These are phyloP conservation scores for Aspergillus pseudoterreus DNA, from an alignment of 2,329 filamentous ascomycete species.

Conservation along the genomic window DNA sequence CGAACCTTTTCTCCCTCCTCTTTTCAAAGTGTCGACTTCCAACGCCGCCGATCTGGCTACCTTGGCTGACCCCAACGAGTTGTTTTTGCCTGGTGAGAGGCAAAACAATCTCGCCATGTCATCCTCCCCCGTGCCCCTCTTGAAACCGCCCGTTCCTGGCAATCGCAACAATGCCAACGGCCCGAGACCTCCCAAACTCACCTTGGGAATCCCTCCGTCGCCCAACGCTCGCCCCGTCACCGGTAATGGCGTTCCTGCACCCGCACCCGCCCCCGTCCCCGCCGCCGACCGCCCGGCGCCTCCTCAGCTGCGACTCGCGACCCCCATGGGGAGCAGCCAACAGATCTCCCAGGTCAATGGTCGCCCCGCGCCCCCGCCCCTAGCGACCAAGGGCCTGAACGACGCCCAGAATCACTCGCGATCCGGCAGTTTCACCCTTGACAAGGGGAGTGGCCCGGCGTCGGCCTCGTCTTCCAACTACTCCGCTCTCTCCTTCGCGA, in stretches of 20 bases:
- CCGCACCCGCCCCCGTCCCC: constrained; percentile 22
- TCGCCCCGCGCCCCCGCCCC: constrained; percentile 55
- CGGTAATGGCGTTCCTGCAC: constrained; percentile 42
- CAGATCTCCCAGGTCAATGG: constrained; percentile 64
- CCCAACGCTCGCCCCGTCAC: constrained; percentile 73
- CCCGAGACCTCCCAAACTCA: constrained; percentile 69
- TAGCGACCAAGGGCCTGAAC: constrained; percentile 68
- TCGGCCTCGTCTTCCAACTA: constrained; percentile 85
- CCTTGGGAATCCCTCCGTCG: constrained; percentile 84
- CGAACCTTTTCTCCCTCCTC: background rate
- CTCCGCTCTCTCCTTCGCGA: constrained; percentile 77
- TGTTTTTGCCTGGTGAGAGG: constrained; percentile 39
- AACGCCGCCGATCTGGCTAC: constrained; percentile 34
- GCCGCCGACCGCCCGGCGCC: constrained; percentile 55
- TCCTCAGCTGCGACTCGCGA: constrained; percentile 79
- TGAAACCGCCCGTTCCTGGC: constrained; percentile 78
- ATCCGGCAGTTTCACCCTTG: constrained; percentile 77
- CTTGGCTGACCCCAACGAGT: constrained; percentile 38
- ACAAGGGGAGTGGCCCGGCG: constrained; percentile 74
- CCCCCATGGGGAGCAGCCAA: constrained; percentile 74
- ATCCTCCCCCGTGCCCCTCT: constrained; percentile 67
- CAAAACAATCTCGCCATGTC: constrained; percentile 58
- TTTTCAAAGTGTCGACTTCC: constrained; percentile 17
- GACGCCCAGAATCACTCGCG: constrained; percentile 77
- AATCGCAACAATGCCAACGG: constrained; percentile 58